Percentiles rank a stretch among this genome's conserved stretches.
phyloP scores from a whole-genome alignment of 2,329 filamentous ascomycete species.

The Aspergillus floridensis region DNA sequence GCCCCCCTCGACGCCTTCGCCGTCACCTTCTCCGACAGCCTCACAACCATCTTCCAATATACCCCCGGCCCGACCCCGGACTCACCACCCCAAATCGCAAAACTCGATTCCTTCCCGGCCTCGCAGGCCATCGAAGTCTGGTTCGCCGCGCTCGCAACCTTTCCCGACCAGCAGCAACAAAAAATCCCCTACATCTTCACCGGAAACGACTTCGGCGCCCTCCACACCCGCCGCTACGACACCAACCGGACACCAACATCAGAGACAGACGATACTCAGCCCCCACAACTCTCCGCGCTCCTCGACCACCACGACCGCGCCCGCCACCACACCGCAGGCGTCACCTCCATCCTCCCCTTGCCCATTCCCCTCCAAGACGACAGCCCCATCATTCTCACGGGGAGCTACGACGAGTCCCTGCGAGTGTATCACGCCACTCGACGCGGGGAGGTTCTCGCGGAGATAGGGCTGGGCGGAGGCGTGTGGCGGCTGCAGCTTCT shows the following conservation, averaged over 20 bases:
- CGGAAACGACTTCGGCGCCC: conserved; percentile 39
- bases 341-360: conserved; percentile 81
- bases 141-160: conserved; percentile 36
- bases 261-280: background rate
- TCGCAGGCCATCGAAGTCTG: conserved; percentile 40
- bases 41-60: conserved; percentile 55
- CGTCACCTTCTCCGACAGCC: conserved; percentile 68
- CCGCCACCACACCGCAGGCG: conserved; percentile 72
- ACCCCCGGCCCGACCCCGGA: background rate
- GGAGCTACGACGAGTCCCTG: conserved; percentile 85
- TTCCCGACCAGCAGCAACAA: conserved; percentile 4
- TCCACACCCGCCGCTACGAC: conserved; percentile 32
- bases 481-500: conserved; percentile 79
- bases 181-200: conserved; percentile 34
- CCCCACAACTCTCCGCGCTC: conserved; percentile 17
- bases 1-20: conserved; percentile 53
- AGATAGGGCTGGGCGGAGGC: conserved; percentile 69
- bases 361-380: conserved; percentile 40
- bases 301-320: conserved; percentile 45
- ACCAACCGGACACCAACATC: background rate
- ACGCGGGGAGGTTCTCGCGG: conserved; percentile 55
- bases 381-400: conserved; percentile 68
- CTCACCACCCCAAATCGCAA: conserved; percentile 9
- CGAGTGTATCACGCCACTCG: conserved; percentile 54
- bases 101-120: conserved; percentile 29